Base-by-base conservation (phyloP, 1,284 basidiomycete genomes). In the Ganoderma sp. region DNA sequence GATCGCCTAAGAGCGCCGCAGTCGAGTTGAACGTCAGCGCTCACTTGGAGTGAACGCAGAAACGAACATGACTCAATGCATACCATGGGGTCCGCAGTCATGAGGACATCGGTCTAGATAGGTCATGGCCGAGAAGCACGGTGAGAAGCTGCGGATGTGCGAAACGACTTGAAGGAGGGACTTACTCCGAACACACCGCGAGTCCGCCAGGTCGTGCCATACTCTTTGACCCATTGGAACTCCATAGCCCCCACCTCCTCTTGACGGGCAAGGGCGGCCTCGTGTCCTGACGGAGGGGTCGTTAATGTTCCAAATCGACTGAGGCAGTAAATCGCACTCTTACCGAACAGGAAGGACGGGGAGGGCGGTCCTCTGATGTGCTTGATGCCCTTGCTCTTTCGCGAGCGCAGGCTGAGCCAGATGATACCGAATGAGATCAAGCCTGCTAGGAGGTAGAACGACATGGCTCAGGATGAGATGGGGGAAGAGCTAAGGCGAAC, bases 121-220 rank as follows among this genome's bases (percentile, higher is more conserved):
- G 2, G 25, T 4, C 37, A 22, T 12, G 8, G 22, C 2, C 25
- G 25, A 28, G 25, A 28, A 17, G 42, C 41, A 37, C 19, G 22
- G 48, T 50, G 9, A 50, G 19, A 15, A 15, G 6, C 0, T 2
- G 39, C 19, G 39, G 9, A 28, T 2, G n/a, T 17, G 15, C 25
- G 48, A 1, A 10, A 39, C 1, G n/a, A 19, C 10, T 5, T 37
- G 25, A 28, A 28, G 25, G 22, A 17, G 14, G 34, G 12, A 32
- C 71, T 32, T 34, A 76, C 75, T 25, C 73, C 72, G 41, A 73
- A 69, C 34, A 58, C 66, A 22, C 63, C 68, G 12, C 50, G 42
- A 17, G 67, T 69, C 41, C 69, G 72, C 73, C 74, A 77, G 3
- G 70, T 73, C 7, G 61, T 56, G 2, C 76, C 76, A 52, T 71